A percentile compares a stretch with the other conserved stretches of the same genome.
phyloP scores from a whole-genome alignment of 1,284 basidiomycete species.

The Phlebopus sp. region DNA sequence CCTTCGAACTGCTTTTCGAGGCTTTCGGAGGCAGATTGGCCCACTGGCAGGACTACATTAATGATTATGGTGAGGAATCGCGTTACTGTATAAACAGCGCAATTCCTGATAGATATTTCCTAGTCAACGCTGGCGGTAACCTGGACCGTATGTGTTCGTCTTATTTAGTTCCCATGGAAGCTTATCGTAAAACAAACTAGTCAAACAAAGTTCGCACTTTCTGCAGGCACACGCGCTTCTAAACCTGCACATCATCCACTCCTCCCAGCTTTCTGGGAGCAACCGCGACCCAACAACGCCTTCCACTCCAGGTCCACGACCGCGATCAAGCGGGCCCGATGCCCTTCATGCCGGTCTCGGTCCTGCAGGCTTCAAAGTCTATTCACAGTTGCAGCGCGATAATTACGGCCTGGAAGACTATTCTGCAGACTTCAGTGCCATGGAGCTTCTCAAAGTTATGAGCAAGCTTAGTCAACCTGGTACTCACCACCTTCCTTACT shows the following conservation, averaged over 20 bases:
- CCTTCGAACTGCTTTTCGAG: constrained; percentile 71
- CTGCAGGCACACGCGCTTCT: constrained; percentile 72
- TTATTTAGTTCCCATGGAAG: neutral
- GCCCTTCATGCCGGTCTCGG: constrained; percentile 54
- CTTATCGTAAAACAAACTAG: constrained; percentile 33
- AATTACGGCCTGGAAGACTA: constrained; percentile 31
- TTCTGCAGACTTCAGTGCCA: constrained; percentile 61
- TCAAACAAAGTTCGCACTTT: constrained; percentile 72
- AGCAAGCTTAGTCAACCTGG: constrained; percentile 62
- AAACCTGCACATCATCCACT: constrained; percentile 74
- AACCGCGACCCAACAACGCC: constrained; percentile 30
- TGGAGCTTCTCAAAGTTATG: constrained; percentile 75
- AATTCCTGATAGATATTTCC: no score
- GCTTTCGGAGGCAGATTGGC: constrained; percentile 80
- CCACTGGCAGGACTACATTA: constrained; percentile 76
- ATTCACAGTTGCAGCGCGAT: constrained; percentile 46
- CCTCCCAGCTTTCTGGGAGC: constrained; percentile 47
- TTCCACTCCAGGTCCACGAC: constrained; percentile 34
- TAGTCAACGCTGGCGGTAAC: constrained; percentile 34
- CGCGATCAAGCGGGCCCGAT: constrained; percentile 41
- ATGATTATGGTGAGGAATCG: constrained; percentile 58
- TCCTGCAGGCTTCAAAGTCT: constrained; percentile 63
- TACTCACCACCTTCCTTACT: constrained; percentile 65
- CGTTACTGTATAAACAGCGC: neutral
- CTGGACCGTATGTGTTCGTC: constrained; percentile 28